Percentiles rank a stretch among this genome's conserved stretches.
These are phyloP conservation scores for Rubia tinctorum DNA, from an alignment of 305 asterid species.

Conservation along the genomic window DNA sequence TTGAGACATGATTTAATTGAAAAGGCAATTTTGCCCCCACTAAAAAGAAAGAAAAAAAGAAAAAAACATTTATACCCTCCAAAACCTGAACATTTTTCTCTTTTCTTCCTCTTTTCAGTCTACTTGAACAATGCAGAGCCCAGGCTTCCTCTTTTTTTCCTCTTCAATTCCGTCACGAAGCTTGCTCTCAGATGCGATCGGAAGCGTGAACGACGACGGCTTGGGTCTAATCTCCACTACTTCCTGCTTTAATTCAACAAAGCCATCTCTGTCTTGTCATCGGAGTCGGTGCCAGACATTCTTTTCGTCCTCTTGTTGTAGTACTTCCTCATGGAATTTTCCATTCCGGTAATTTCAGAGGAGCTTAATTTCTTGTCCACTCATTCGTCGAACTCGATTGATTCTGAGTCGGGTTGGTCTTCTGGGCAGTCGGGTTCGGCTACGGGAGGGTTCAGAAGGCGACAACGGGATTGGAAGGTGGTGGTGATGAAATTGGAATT, in stretches of 20 bases:
- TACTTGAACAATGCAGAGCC: too few species aligned
- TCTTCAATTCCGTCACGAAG: slow-evolving; percentile 35
- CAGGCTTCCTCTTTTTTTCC: too few species aligned
- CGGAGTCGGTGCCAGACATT: slow-evolving; percentile 59
- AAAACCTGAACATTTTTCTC: too few species aligned
- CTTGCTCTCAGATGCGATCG: slow-evolving; percentile 36
- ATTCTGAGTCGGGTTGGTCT: slow-evolving; percentile 34
- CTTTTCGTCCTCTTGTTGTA: slow-evolving; percentile 73
- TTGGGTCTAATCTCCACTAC: slow-evolving; percentile 44
- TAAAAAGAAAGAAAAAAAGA: too few species aligned
- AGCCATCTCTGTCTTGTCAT: slow-evolving; percentile 43
- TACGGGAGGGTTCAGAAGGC: slow-evolving; percentile 26
- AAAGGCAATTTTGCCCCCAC: too few species aligned
- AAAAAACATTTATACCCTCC: too few species aligned
- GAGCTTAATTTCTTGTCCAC: slow-evolving; percentile 57
- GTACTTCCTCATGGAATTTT: slow-evolving; percentile 68
- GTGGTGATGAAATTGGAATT: too few species aligned
- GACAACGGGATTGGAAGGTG: slow-evolving; percentile 31
- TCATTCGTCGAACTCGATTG: slow-evolving; percentile 65
- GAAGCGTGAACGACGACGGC: slow-evolving; percentile 27
- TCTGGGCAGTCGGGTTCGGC: slow-evolving; percentile 33
- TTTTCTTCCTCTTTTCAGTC: too few species aligned
- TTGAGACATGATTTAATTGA: too few species aligned
- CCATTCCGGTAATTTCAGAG: slow-evolving; percentile 29
- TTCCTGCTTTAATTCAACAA: slow-evolving; percentile 78